Conservation (phyloP, 2,329 filamentous ascomycete species). For the Diaporthe nobilis region DNA sequence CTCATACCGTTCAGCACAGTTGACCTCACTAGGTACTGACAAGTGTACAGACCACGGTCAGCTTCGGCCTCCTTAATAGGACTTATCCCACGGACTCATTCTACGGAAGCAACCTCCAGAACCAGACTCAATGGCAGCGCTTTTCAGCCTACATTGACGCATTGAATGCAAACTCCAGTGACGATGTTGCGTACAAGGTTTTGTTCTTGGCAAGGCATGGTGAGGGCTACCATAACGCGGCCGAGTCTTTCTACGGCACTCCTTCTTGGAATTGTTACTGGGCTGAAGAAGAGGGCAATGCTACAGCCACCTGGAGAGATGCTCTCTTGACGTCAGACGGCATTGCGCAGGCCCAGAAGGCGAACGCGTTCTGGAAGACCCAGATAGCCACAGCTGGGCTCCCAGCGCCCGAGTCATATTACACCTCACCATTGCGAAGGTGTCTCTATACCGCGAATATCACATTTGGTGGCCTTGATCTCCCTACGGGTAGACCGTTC, state of each 20-base stretch:
- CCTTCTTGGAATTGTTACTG: slow-evolving; percentile 81
- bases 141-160: slow-evolving; percentile 70
- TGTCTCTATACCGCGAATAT: slow-evolving; percentile 74
- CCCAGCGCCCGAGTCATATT: slow-evolving; percentile 73
- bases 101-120: slow-evolving; percentile 52
- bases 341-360: slow-evolving; percentile 18
- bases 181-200: slow-evolving; percentile 72
- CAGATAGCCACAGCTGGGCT: slow-evolving; percentile 61
- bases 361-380: neutral
- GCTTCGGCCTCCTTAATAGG: slow-evolving; percentile 77
- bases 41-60: slow-evolving; percentile 64
- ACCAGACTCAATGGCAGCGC: slow-evolving; percentile 74
- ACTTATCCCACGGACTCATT: slow-evolving; percentile 69
- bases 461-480: slow-evolving; percentile 63
- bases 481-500: slow-evolving; percentile 60
- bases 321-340: slow-evolving; percentile 70
- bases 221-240: slow-evolving; percentile 75
- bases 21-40: neutral
- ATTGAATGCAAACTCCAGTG: slow-evolving; percentile 63
- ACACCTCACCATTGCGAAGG: slow-evolving; percentile 74
- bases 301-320: slow-evolving; percentile 74
- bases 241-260: slow-evolving; percentile 77
- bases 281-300: slow-evolving; percentile 74
- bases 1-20: neutral
- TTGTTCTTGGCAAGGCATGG: slow-evolving; percentile 79